A percentile compares a stretch with the other conserved stretches of the same genome.
phyloP scores from a whole-genome alignment of 768 basidiomycete species.

The Tylopilus sp. region DNA sequence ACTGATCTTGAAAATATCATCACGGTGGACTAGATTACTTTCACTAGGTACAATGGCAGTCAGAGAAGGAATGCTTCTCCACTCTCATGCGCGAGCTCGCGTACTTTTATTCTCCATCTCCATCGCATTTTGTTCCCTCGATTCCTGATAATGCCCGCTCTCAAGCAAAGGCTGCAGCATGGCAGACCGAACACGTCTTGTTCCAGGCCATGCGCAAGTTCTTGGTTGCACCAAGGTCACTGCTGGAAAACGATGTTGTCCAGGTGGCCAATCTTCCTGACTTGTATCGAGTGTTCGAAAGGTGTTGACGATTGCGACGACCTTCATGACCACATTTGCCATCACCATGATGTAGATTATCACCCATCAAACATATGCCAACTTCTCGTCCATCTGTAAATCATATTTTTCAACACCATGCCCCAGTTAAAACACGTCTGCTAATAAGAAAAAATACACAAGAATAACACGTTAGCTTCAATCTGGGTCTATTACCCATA shows the following conservation, averaged over 20 bases:
- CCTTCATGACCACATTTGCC: background rate
- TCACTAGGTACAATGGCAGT: slow-evolving; percentile 80
- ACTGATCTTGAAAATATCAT: too few relatives aligned
- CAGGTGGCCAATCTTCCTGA: slow-evolving; percentile 90
- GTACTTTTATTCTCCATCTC: slow-evolving; percentile 76
- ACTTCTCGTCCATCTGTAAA: too few relatives aligned
- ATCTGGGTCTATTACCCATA: background rate
- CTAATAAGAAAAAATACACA: too few relatives aligned
- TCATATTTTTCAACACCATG: too few relatives aligned
- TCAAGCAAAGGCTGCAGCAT: slow-evolving; percentile 56
- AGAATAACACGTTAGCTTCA: too few relatives aligned
- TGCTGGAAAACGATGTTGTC: slow-evolving; percentile 71
- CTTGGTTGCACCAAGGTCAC: slow-evolving; percentile 60
- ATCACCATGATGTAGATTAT: background rate
- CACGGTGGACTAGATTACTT: too few relatives aligned
- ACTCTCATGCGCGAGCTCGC: slow-evolving; percentile 86
- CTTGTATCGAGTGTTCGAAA: slow-evolving; percentile 91
- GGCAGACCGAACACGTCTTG: slow-evolving; percentile 89
- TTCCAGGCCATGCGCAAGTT: slow-evolving; percentile 86
- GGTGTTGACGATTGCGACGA: slow-evolving; percentile 53
- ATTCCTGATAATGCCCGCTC: slow-evolving; percentile 32
- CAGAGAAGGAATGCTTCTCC: slow-evolving; percentile 82
- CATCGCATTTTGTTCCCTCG: slow-evolving; percentile 14
- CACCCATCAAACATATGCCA: too few relatives aligned
- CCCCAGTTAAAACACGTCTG: too few relatives aligned